Evolutionary conservation across 1,139 yeast species (phyloP).

Genomic region (Blastobotrys proliferans): DNA sequence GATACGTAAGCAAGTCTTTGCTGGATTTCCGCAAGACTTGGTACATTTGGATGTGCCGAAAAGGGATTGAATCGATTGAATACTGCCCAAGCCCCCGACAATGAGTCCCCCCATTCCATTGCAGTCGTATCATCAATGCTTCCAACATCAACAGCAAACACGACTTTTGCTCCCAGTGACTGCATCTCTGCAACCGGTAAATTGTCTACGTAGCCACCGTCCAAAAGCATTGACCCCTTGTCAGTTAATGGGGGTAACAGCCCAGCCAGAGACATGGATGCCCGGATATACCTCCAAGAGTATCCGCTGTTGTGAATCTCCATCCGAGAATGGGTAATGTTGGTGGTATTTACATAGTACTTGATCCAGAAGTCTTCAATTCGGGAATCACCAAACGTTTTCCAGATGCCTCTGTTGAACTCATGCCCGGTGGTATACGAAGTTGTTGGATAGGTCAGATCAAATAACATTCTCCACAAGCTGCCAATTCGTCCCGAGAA

Average conservation of each 20-base stretch:
- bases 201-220: constrained; percentile 95
- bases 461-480: constrained; percentile 78
- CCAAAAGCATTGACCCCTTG: constrained; percentile 87
- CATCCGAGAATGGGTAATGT: constrained; percentile 92
- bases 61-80: constrained; percentile 89
- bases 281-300: constrained; percentile 93
- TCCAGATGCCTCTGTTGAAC: constrained; percentile 95
- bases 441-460: constrained; percentile 87
- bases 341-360: constrained; percentile 89
- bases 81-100: constrained; percentile 89
- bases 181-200: constrained; percentile 87
- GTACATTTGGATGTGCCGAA: constrained; percentile 80
- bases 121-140: constrained; percentile 90
- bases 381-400: constrained; percentile 84
- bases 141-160: constrained; percentile 97
- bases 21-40: constrained; percentile 93
- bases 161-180: constrained; percentile 76
- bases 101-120: constrained; percentile 86
- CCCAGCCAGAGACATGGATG: constrained; percentile 96
- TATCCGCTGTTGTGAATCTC: constrained; percentile 89
- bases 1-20: constrained; percentile 91
- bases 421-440: constrained; percentile 97
- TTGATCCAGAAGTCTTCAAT: constrained; percentile 95
- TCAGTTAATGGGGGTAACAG: constrained; percentile 77
- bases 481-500: constrained; percentile 82